Evolutionary conservation across 1,284 basidiomycete species (phyloP), one percentile per base, ranked within the genome.

Genomic region (Exobasidium cylindrosporum): DNA sequence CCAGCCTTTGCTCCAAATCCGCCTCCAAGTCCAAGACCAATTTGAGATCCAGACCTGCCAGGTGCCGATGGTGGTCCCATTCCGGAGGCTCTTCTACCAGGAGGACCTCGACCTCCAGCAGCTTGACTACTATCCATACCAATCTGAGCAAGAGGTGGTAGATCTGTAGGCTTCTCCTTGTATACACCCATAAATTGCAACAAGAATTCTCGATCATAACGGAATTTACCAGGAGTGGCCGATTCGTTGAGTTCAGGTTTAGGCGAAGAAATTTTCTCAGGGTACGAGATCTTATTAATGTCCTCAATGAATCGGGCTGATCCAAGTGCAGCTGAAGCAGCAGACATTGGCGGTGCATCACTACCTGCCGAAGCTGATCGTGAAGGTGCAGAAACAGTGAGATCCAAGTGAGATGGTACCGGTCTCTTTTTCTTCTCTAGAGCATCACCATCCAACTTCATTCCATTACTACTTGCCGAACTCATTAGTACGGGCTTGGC

Each of bases 131-230:
- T 64, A 62, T 77, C 77, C 82, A 83, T 87, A 58, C 95, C 95
- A 73, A 98, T 89, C 30, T 89, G 88, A 72, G 95, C 92, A 54
- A 97, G 85, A 65, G 91, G 87, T 35, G 94, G 92, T 28, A 97
- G 87, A 60, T 86, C 86, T 61, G 89, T 90, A 0, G 96, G 95
- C 82, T 93, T 95, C 82, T 97, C 94, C 81, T 88, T 91, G 84
- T 93, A 98, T 61, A 96, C 83, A 44, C 84, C 83, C 92, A 97
- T 96, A 83, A 98, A 99, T 80, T 99, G 96, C 67, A 99, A 82
- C 31, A 98, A 85, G 87, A 98, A 98, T 49, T 95, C 92, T 54
- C 95, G 92, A 81, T 97, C 93, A 81, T 98, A 98, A 73, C 94
- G 88, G 85, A 92, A 97, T 82, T 93, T 95, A 74, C 94, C 92